Base-by-base conservation (phyloP, 208 protist species). In the Leishmania braziliensis region DNA sequence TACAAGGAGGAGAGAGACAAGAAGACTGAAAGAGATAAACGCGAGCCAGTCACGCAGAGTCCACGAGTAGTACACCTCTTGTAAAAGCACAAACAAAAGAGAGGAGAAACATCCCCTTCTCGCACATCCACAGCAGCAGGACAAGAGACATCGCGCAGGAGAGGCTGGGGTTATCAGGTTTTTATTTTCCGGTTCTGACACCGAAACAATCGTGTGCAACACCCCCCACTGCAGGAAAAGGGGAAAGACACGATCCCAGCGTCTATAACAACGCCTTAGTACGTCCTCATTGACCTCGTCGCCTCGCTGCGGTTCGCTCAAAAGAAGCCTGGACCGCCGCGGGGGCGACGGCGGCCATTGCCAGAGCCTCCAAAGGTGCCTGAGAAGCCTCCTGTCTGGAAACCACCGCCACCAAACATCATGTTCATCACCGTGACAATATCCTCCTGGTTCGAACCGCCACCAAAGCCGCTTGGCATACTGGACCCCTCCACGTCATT, bases 401-500 rank as follows among this genome's bases (percentile, higher is more conserved):
- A 83, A 69, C 60, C 71, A 36, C 77, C 79, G 29, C 70, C 69
- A n/a, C 66, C 56, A 65, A 95, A 95, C 88, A 95, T 90, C 87
- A 90, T 89, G 75, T 92, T 87, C 84, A 95, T 90, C 33, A 93
- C 75, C 50, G 89, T 78, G n/a, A 83, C 63, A 33, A 93, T 72
- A 60, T 93, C 90, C 39, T 86, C 85, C 66, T 91, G 71, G 70
- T 73, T 79, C 20, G 39, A 70, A 62, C 65, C 79, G 66, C 53
- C 82, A 53, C 77, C 62, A 65, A 75, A 80, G 71, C 86, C 83
- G 56, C 80, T 81, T 26, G 62, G 48, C 72, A 87, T 81, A 77
- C 78, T 86, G 53, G 83, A 90, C 63, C 91, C 89, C 56, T 94
- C 93, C 71, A 95, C 91, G 48, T 96, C 93, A 75, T 96, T 96